Evolutionary conservation across 345 rosid genomes (phyloP), one percentile per base, ranked within the genome.

Genomic region (Mercurialis annua): DNA sequence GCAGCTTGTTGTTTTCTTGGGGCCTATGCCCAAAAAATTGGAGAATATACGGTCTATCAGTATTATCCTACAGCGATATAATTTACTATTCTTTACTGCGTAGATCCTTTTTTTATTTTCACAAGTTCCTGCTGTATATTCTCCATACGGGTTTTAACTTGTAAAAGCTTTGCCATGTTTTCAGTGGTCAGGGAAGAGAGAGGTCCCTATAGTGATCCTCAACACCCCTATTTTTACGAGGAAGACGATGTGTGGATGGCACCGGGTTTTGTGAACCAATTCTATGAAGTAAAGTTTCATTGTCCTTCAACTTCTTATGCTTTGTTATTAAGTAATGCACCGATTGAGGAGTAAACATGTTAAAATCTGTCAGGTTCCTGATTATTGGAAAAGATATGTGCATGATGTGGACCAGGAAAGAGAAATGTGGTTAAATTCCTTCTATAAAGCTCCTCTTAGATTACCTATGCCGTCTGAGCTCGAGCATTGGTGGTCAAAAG

Each of bases 241-340:
- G 97, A 84, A 51, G 98, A 92, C 66, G 96, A 92, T 67, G 95
- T 79, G 69, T 92, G 98, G 98, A 92, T 90, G 98, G 98, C 95
- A 5, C 98, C 98, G 0, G 98, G 98, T 68, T 92, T 92, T 78
- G 81, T 88, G 71, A 88, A 92, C 74, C 97, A 92, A 71, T 92
- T 92, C 77, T 85, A 90, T 12, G 96, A 88, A 59, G 96, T 85
- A 51, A 40, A 58, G 40, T 36, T 65, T 42, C 1, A 9, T 11
- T 54, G 43, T 30, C 29, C 69, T 36, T 63, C 30, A 49, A 62
- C 46, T 68, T 49, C 50, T 30, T 17, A 29, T 20, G 61, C 14
- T 26, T n/a, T 62, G 3, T 62, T 72, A 56, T 55, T n/a, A 59
- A 43, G 47, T 65, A 48, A 63, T 64, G 44, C 18, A 51, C 29